phyloP scores from a whole-genome alignment of 371 early-diverging fungal genomes.

The Scutellospora calospora region DNA sequence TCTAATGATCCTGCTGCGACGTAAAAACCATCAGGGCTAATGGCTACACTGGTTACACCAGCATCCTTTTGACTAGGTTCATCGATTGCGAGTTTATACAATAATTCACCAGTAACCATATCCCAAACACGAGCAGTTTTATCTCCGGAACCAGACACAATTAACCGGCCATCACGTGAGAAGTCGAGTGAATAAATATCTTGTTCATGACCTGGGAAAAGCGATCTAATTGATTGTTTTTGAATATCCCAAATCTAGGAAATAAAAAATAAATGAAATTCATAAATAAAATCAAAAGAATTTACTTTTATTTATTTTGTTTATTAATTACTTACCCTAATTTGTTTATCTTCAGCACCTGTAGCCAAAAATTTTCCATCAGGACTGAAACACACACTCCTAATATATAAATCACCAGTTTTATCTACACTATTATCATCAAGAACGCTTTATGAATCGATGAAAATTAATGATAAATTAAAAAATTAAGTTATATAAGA shows the following conservation, averaged over 20 bases:
- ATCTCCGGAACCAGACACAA: constrained; percentile 97
- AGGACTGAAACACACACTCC: constrained; percentile 96
- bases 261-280: neutral
- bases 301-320: too few relatives aligned
- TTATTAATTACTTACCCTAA: constrained; percentile 67
- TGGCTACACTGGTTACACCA: constrained; percentile 95
- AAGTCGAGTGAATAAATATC: constrained; percentile 98
- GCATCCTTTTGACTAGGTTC: constrained; percentile 88
- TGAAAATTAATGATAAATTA: neutral
- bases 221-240: constrained; percentile 71
- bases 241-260: constrained; percentile 82
- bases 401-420: constrained; percentile 91
- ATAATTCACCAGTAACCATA: constrained; percentile 75
- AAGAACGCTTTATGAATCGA: constrained; percentile 64
- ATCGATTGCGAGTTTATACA: constrained; percentile 80
- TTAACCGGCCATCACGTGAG: constrained; percentile 88
- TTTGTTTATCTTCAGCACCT: constrained; percentile 96
- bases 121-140: constrained; percentile 92
- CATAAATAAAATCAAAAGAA: neutral
- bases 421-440: constrained; percentile 79
- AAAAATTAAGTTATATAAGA: neutral
- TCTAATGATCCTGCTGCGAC: constrained; percentile 94
- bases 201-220: constrained; percentile 91
- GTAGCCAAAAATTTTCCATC: constrained; percentile 93
- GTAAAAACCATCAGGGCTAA: constrained; percentile 83